Base-by-base conservation (phyloP, 2,329 filamentous ascomycete species). In the Penicillium corylophilum region DNA sequence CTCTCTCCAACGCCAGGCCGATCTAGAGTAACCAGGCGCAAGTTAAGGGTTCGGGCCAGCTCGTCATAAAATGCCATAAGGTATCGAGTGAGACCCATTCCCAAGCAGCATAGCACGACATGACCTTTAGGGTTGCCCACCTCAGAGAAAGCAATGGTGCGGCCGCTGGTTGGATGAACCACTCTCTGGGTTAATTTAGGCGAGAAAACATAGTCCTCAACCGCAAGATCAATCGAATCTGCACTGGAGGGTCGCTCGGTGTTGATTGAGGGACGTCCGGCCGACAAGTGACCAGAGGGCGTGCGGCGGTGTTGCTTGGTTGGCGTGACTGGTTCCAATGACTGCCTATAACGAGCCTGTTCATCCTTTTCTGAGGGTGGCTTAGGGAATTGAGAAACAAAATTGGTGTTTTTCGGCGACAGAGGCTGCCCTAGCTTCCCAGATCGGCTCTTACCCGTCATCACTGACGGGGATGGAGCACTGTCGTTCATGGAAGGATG, bases 21-120 rank as follows among this genome's bases (percentile, higher is more conserved):
- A 71, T 99, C 94, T 5, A 93, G 88, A 0, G 94, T 97, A 60
- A 99, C 95, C 46, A 99, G 79, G 18, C 94, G 85, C 50, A 99
- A 74, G 69, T 90, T 94, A 53, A 99, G 76, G 0, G 92, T 95
- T 64, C 89, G 76, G 2, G 94, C 94, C 47, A 99, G 78, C 70
- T 99, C 94, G 69, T 99, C 94, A 67, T 97, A 99, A 69, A 99
- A 99, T 0, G 92, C 91, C 54, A 90, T 96, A 53, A 99, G 89
- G 68, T 94, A 99, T 71, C 94, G 84, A 10, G 94, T 99, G 64
- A 99, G 74, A 0, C 94, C 94, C 94, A 99, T 99, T 18, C 94
- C 94, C 2, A 99, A 91, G 65, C 94, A 99, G 68, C 94, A 95
- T 62, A 99, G 92, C 2, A 99, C 90, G 2, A 91, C 93, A 60